phyloP scores from a whole-genome alignment of 495 filamentous ascomycete species.

The Xylaria curta region DNA sequence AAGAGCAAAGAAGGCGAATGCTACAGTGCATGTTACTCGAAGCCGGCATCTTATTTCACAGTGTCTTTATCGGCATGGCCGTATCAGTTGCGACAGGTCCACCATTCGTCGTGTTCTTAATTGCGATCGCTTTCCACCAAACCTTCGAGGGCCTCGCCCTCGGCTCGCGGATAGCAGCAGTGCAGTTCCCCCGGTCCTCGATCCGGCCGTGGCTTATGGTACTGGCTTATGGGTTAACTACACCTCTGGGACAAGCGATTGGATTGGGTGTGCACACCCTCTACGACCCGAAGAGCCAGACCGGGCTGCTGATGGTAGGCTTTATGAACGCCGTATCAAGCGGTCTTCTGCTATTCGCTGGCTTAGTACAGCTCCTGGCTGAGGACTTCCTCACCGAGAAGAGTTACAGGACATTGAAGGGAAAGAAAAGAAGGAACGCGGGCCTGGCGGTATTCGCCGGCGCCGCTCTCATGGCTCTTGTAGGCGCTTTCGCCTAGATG shows the following conservation, averaged over 20 bases:
- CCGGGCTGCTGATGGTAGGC: slow-evolving; percentile 87
- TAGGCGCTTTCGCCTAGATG: slow-evolving; percentile 83
- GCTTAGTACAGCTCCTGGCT: slow-evolving; percentile 87
- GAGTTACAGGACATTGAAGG: slow-evolving; percentile 78
- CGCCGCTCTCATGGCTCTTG: slow-evolving; percentile 81
- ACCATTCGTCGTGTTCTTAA: slow-evolving; percentile 77
- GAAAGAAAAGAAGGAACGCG: slow-evolving; percentile 73
- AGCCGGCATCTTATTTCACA: slow-evolving; percentile 86
- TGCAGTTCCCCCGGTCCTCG: slow-evolving; percentile 62
- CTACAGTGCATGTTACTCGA: slow-evolving; percentile 82
- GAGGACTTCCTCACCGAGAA: slow-evolving; percentile 92
- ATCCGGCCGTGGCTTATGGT: slow-evolving; percentile 92
- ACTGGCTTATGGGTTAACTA: slow-evolving; percentile 88
- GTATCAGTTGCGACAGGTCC: slow-evolving; percentile 81
- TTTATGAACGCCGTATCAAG: slow-evolving; percentile 91
- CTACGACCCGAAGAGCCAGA: slow-evolving; percentile 82
- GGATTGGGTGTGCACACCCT: slow-evolving; percentile 81
- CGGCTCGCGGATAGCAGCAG: slow-evolving; percentile 72
- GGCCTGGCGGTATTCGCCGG: slow-evolving; percentile 79
- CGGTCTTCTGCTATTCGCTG: slow-evolving; percentile 87
- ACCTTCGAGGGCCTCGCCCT: slow-evolving; percentile 78
- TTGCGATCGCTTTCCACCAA: slow-evolving; percentile 84
- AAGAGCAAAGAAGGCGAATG: slow-evolving; percentile 65
- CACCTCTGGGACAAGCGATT: slow-evolving; percentile 88
- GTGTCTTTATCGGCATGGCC: slow-evolving; percentile 89